Evolutionary conservation across 2,329 filamentous ascomycete species (phyloP).

Genomic region (Apiospora marii): DNA sequence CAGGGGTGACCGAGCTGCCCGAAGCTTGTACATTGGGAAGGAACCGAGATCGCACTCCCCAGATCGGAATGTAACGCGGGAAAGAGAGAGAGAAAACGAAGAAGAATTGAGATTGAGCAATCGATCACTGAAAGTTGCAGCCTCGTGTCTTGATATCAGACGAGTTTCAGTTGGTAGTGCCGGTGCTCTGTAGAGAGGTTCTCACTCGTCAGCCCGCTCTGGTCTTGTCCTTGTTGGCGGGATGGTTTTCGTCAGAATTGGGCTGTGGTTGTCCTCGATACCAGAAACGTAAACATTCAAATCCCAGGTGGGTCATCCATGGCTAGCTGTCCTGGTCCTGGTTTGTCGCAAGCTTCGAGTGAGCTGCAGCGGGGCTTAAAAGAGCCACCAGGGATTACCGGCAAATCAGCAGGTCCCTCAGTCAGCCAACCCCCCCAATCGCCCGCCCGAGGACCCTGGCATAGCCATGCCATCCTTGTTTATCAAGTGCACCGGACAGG

Average conservation of each 20-base stretch:
- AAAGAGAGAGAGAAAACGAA: not conserved
- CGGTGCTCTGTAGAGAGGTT: not conserved
- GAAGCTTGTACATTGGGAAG: constrained; percentile 16
- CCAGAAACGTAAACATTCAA: constrained; percentile 14
- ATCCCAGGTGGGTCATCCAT: constrained; percentile 6
- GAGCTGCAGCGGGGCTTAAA: constrained; percentile 12
- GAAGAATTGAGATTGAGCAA: not conserved
- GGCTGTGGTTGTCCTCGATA: constrained; percentile 16
- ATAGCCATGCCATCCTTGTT: constrained; percentile 8
- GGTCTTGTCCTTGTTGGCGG: constrained; percentile 7
- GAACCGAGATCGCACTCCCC: constrained; percentile 14
- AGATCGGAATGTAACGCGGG: constrained; percentile 10
- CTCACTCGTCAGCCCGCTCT: constrained; percentile 8
- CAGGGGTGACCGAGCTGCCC: constrained; percentile 11
- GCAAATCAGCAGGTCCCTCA: not conserved
- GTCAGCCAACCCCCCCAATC: constrained; percentile 1
- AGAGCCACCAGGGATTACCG: not conserved
- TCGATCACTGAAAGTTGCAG: not conserved
- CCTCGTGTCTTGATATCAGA: not conserved
- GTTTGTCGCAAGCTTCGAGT: not conserved
- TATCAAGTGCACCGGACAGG: not conserved
- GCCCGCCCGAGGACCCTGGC: not conserved
- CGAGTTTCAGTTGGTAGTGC: constrained; percentile 6
- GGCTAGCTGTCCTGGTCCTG: not conserved
- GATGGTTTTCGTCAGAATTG: constrained; percentile 7